Evolutionary conservation across 495 filamentous ascomycete species (phyloP), one percentile per base, ranked within the genome.

Genomic region (Podospora appendiculata): DNA sequence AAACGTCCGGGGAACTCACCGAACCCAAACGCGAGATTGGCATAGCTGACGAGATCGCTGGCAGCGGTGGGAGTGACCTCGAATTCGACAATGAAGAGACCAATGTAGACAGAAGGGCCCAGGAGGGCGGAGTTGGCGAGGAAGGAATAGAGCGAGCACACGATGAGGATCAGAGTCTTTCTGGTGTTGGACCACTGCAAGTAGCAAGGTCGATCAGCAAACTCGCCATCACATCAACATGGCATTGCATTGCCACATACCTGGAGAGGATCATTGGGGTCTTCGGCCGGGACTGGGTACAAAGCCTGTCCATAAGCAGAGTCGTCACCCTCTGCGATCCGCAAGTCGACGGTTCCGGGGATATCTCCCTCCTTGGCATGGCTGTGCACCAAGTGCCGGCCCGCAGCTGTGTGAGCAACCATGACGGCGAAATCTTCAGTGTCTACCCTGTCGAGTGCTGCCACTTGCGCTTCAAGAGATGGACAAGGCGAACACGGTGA

Each of bases 261-360:
- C 56, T 78, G 77, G 17, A 83, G 69, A n/a, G 82, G 82, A 60
- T 85, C 80, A 52, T 85, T 85, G 0, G 81, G 82, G 55, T 83
- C 80, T 47, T 81, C 78, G 0, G 79, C 74, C 7, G 82, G 81
- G 0, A 84, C 80, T 2, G 81, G 82, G 53, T 77, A 85, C 18
- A 84, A 61, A 3, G 81, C 82, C 54, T 83, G 80, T 48, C 81
- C 82, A 43, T 81, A 82, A 2, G 67, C 78, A 3, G 77, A 79
- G 53, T 83, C 80, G 54, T 85, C 81, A 46, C 81, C 82, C 65
- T 83, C 82, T 74, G 51, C 58, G 16, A 67, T 75, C 50, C 67
- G 63, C 17, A 84, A 65, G 56, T 84, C 73, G 39, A 83, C 79
- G 1, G 80, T 84, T 1, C 80, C 80, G 0, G 79, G 78, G 17